These are phyloP conservation scores for Zopfia rhizophila DNA, from an alignment of 2,329 filamentous ascomycete species.

Conservation along the genomic window DNA sequence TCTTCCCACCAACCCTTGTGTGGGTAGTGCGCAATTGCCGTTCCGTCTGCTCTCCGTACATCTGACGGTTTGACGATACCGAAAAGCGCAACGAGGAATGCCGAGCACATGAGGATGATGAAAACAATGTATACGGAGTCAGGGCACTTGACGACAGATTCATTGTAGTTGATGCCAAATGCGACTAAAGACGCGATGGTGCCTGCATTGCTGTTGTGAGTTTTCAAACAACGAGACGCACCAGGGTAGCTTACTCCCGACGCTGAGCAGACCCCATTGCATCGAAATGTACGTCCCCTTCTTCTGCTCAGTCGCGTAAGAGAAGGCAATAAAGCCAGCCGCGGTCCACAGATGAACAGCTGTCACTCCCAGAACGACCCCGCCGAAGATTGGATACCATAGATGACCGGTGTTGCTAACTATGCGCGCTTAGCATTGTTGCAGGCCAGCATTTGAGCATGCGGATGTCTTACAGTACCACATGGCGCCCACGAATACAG, in stretches of 20 bases:
- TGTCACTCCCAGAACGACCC: conserved; percentile 5
- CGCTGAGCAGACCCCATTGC: conserved; percentile 24
- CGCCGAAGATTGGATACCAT: conserved; percentile 11
- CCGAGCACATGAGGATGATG: conserved; percentile 21
- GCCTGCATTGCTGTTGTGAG: conserved; percentile 6
- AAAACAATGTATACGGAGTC: conserved; percentile 23
- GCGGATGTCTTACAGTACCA: conserved; percentile 9
- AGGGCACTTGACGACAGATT: conserved; percentile 14
- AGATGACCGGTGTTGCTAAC: conserved; percentile 8
- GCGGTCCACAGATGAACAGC: conserved; percentile 8
- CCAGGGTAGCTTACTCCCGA: conserved; percentile 11
- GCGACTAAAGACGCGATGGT: conserved; percentile 20
- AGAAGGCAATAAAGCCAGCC: conserved; percentile 13
- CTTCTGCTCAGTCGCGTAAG: conserved; percentile 19
- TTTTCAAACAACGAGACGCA: background rate
- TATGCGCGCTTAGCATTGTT: conserved; percentile 1
- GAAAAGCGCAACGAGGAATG: conserved; percentile 21
- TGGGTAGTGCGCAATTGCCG: conserved; percentile 19
- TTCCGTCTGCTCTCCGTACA: conserved; percentile 17
- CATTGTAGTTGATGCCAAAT: conserved; percentile 26
- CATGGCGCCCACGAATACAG: conserved; percentile 8
- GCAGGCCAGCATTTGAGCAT: background rate
- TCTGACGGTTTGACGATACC: conserved; percentile 17
- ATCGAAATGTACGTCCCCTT: conserved; percentile 21
- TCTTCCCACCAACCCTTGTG: conserved; percentile 22